Base-by-base conservation (phyloP, 345 rosid genomes). In the Pistacia atlantica region DNA sequence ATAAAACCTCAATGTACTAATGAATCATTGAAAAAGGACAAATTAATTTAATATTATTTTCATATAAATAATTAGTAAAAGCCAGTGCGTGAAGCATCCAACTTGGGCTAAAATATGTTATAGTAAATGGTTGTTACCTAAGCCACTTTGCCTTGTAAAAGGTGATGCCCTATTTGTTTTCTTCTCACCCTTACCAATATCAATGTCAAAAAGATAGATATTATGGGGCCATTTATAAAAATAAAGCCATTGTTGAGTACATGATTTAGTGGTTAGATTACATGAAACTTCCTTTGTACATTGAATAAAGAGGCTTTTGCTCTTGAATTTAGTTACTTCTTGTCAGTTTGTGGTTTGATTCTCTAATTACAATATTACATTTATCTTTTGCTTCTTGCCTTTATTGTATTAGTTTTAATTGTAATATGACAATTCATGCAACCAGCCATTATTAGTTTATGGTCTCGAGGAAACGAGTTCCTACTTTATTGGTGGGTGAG, bases 121-220 rank as follows among this genome's bases (percentile, higher is more conserved):
- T 25, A 25, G 25, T 25, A 61, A 65, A 4, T 16, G 14, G 78
- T 49, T 64, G n/a, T 54, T 57, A 72, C 73, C 76, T 54, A 54
- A 48, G 77, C 65, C 80, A 72, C 18, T 71, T 71, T 66, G 80
- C 84, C 65, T 80, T 37, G 78, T 73, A 70, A 65, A 70, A 83
- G 45, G 76, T 65, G 71, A 56, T 63, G 37, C 16, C 28, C 1
- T 28, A 16, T 63, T 60, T 65, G 70, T 70, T 77, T 66, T 64
- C 42, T 65, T 56, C 37, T 48, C 69, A 22, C n/a, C 16, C 31
- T 48, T 35, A 28, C 37, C 60, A 1, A 68, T 46, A 48, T 0
- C 25, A 1, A 69, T 46, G 49, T 33, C 33, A 12, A 3, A 62
- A 75, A 25, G 25, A 25, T 25, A 64, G n/a, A 49, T 38, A 67